Evolutionary conservation across 2,329 filamentous ascomycete genomes (phyloP).

Genomic region (Fusarium metavorans): DNA sequence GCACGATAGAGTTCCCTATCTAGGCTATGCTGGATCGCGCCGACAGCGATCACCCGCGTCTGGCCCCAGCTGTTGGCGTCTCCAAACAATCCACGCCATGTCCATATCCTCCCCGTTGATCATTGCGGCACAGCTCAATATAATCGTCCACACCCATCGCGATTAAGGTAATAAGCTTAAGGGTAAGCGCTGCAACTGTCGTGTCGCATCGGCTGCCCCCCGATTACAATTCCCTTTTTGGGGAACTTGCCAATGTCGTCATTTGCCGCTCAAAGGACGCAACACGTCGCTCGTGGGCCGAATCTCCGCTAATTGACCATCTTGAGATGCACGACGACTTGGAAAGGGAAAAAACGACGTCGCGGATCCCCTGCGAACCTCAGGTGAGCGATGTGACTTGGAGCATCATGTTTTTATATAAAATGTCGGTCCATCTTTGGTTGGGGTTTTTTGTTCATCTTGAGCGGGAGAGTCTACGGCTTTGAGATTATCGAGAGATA

Average conservation of each 20-base stretch:
- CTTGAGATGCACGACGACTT: slow-evolving; percentile 11
- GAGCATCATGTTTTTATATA: slow-evolving; percentile 16
- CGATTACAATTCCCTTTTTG: slow-evolving; percentile 32
- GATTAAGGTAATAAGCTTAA: slow-evolving; percentile 31
- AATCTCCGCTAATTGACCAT: slow-evolving; percentile 29
- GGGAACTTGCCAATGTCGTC: slow-evolving; percentile 35
- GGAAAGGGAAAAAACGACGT: background rate
- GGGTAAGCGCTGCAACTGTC: background rate
- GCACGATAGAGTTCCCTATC: background rate
- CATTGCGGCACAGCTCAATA: background rate
- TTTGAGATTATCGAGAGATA: background rate
- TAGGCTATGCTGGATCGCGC: background rate
- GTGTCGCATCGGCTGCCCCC: slow-evolving; percentile 13
- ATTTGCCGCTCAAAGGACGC: slow-evolving; percentile 39
- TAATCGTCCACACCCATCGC: background rate
- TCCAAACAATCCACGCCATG: background rate
- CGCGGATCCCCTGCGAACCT: background rate
- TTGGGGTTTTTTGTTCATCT: background rate
- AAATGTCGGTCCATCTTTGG: slow-evolving; percentile 20
- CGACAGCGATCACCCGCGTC: background rate
- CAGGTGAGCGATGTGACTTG: slow-evolving; percentile 14
- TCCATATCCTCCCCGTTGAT: background rate
- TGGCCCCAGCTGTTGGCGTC: background rate
- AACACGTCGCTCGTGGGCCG: slow-evolving; percentile 26
- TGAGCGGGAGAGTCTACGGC: too few relatives aligned